These are phyloP conservation scores for Eucalyptus brandiana DNA, from an alignment of 345 rosid genomes.

Conservation along the genomic window DNA sequence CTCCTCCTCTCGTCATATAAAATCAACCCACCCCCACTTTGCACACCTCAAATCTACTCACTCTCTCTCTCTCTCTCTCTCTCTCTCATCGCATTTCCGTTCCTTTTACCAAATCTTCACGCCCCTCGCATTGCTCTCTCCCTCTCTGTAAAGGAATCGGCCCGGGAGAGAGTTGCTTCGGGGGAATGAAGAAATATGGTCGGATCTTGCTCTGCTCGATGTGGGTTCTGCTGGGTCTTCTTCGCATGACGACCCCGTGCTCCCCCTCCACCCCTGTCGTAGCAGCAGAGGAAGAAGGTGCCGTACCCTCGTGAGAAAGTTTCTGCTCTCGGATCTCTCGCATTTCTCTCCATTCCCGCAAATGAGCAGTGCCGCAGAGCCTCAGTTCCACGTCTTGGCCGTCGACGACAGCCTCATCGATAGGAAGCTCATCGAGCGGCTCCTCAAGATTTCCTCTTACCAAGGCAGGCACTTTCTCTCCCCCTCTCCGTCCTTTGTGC, in stretches of 20 bases:
- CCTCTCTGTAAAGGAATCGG: background rate
- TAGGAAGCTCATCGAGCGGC: constrained; percentile 33
- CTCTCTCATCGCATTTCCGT: background rate
- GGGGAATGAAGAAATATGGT: background rate
- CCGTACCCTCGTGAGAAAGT: background rate
- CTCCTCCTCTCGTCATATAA: background rate
- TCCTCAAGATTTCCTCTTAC: constrained; percentile 36
- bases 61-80: background rate
- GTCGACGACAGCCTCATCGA: constrained; percentile 40
- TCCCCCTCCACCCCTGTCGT: background rate
- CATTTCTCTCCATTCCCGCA: background rate
- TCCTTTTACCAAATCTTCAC: background rate
- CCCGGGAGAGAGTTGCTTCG: background rate
- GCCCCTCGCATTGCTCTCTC: background rate
- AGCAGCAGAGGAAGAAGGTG: background rate
- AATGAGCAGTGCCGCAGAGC: constrained; percentile 47
- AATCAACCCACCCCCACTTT: background rate
- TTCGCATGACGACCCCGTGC: background rate
- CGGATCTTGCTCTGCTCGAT: background rate
- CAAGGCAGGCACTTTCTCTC: constrained; percentile 11
- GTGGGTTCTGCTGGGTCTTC: background rate
- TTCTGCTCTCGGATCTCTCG: background rate
- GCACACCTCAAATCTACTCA: background rate
- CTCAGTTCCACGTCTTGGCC: constrained; percentile 32
- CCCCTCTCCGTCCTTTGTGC: background rate